Evolutionary conservation across 2,329 filamentous ascomycete genomes (phyloP), one percentile per base, ranked within the genome.

Genomic region (Fusarium sublunatum): DNA sequence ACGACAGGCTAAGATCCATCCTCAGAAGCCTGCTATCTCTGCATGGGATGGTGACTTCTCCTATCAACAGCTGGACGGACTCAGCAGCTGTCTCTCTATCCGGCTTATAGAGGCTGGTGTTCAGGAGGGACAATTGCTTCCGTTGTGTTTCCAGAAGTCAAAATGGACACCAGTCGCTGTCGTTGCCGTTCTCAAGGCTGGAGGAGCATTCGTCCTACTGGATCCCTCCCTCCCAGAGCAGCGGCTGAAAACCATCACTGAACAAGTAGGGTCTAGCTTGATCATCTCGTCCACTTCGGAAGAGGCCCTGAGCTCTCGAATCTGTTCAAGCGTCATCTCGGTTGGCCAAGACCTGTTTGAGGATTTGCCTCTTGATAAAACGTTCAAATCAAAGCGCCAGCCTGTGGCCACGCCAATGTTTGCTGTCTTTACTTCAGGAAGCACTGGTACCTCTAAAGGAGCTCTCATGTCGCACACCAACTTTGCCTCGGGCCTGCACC

Each of bases 21-120:
- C 53, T 7, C 43, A 61, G 38, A 53, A 57, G 43, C 29, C 44
- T 50, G 57, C 46, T 39, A 35, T 81, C 36, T 69, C 75, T 48
- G 77, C 78, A 2, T 81, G 78, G 78, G 79, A 81, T 58, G 75
- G 76, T 10, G 58, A 66, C 41, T 74, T 79, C 50, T 79, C 77
- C 10, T 81, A 80, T 53, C 51, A 64, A 47, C 73, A 81, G 34
- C 70, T 80, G 7, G 75, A 45, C 29, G 31, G 12, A 43, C 48
- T 38, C 36, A 31, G 8, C 32, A 35, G 25, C 53, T 56, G 25
- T 34, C 47, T 26, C 11, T 28, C 32, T 22, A 40, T 15, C 24
- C 36, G 45, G 3, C 11, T 32, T 10, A 32, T 11, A 6, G 13
- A 12, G 6, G 10, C 6, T 6, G 11, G 11, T 12, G 31, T 32